These are phyloP conservation scores for Talaromyces sp. DNA, from an alignment of 2,329 filamentous ascomycete genomes.

Conservation along the genomic window DNA sequence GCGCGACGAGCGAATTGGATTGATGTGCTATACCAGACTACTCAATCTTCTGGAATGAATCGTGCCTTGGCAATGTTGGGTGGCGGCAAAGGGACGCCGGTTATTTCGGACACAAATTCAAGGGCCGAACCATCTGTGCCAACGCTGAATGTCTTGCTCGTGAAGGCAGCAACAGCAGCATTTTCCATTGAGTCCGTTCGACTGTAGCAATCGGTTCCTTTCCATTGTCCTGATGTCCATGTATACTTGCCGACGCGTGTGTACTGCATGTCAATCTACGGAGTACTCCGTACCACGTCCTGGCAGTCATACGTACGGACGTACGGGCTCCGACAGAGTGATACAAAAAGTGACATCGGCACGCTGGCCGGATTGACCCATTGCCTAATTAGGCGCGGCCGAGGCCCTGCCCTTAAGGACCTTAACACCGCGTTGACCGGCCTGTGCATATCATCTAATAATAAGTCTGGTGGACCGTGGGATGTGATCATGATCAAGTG, in stretches of 20 bases:
- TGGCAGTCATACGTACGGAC: no score
- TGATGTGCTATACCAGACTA: not conserved
- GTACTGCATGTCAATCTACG: not conserved
- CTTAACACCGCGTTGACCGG: not conserved
- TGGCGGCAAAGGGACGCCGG: not conserved
- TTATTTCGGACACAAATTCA: not conserved
- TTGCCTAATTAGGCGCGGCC: not conserved
- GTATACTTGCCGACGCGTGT: not conserved
- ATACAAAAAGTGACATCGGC: not conserved
- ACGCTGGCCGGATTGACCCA: not conserved
- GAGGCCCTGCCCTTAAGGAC: not conserved
- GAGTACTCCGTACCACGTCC: no score
- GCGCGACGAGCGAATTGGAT: not conserved
- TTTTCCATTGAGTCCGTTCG: not conserved
- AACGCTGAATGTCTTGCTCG: not conserved
- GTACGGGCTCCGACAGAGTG: no score
- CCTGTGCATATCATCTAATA: not conserved
- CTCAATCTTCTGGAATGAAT: not conserved
- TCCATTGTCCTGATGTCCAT: not conserved
- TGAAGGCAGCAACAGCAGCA: not conserved
- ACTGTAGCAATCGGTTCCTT: not conserved
- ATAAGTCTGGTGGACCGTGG: no score
- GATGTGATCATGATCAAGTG: not conserved
- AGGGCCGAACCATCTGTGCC: not conserved
- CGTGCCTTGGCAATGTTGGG: not conserved